Percentiles rank a stretch among this genome's conserved stretches.
Conservation (phyloP, 495 filamentous ascomycete genomes). For the Talaromyces proteolyticus region DNA sequence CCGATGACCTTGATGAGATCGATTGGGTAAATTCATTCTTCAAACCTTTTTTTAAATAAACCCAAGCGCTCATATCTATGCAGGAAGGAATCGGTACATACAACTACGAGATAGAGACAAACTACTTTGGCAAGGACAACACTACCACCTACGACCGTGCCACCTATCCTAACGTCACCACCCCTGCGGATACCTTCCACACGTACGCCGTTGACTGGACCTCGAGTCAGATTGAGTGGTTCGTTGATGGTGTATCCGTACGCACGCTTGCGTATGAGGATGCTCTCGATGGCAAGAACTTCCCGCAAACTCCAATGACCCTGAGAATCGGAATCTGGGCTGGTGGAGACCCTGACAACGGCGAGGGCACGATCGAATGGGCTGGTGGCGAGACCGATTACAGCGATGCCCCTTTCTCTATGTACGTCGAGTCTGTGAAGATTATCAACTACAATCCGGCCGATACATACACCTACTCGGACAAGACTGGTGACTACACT, state of each 20-base stretch:
- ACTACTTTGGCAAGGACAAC: slow-evolving; percentile 84
- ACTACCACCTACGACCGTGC: slow-evolving; percentile 68
- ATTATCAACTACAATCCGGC: slow-evolving; percentile 32
- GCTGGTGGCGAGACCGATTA: slow-evolving; percentile 70
- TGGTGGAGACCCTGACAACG: slow-evolving; percentile 62
- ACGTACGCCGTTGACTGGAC: slow-evolving; percentile 84
- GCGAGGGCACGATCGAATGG: slow-evolving; percentile 52
- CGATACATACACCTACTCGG: slow-evolving; percentile 31
- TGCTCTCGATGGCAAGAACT: slow-evolving; percentile 55
- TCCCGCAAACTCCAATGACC: slow-evolving; percentile 77
- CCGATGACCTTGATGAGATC: slow-evolving; percentile 81
- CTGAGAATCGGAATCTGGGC: slow-evolving; percentile 73
- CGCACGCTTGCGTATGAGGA: slow-evolving; percentile 59
- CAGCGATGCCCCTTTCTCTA: slow-evolving; percentile 59
- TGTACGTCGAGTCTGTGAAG: slow-evolving; percentile 51
- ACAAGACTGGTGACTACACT: slow-evolving; percentile 22
- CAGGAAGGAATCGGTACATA: slow-evolving; percentile 57
- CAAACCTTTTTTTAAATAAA: neutral
- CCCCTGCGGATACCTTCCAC: slow-evolving; percentile 61
- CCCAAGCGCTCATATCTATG: neutral
- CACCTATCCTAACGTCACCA: slow-evolving; percentile 39
- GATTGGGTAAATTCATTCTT: slow-evolving; percentile 55
- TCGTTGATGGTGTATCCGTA: slow-evolving; percentile 61
- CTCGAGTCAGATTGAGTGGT: slow-evolving; percentile 64
- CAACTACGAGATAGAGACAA: slow-evolving; percentile 59